Conservation (phyloP, 805 yeast genomes). For the Pichia nakasei region DNA sequence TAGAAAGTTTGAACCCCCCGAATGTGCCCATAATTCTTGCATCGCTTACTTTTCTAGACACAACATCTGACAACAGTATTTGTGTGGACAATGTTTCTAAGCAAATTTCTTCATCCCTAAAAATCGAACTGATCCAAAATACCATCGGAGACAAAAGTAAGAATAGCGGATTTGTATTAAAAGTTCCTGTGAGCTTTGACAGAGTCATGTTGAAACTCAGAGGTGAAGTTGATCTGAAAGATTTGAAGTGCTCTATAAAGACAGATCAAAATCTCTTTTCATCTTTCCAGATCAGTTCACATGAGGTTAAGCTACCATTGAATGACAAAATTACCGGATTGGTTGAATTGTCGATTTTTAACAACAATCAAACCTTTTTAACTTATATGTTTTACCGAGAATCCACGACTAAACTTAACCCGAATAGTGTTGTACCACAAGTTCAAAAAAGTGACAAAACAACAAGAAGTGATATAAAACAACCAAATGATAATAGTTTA, state of each 20-base stretch:
- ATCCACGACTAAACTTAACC: background rate
- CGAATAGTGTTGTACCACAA: background rate
- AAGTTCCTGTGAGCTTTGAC: constrained; percentile 3
- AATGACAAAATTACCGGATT: background rate
- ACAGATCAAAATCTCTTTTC: background rate
- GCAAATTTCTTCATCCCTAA: background rate
- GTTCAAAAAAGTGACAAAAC: too few relatives aligned
- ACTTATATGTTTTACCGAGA: constrained; percentile 4
- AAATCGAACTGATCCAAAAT: background rate
- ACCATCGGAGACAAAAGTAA: background rate
- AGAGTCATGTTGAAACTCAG: background rate
- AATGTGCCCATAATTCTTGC: background rate
- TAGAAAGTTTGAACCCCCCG: background rate
- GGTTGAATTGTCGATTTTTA: background rate
- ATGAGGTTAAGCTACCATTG: constrained; percentile 5
- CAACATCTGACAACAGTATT: constrained; percentile 4
- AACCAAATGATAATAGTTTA: too few relatives aligned
- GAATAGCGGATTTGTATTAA: background rate
- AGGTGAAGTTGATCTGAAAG: background rate
- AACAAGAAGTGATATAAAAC: too few relatives aligned
- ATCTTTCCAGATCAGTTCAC: background rate
- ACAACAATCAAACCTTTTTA: background rate
- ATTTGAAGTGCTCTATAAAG: background rate
- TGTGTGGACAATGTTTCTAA: background rate
- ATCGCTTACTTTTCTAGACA: background rate